A percentile compares a stretch with the other conserved stretches of the same genome.
Conservation (phyloP, 1,284 basidiomycete genomes). For the Melanopsichium pennsylvanicum region DNA sequence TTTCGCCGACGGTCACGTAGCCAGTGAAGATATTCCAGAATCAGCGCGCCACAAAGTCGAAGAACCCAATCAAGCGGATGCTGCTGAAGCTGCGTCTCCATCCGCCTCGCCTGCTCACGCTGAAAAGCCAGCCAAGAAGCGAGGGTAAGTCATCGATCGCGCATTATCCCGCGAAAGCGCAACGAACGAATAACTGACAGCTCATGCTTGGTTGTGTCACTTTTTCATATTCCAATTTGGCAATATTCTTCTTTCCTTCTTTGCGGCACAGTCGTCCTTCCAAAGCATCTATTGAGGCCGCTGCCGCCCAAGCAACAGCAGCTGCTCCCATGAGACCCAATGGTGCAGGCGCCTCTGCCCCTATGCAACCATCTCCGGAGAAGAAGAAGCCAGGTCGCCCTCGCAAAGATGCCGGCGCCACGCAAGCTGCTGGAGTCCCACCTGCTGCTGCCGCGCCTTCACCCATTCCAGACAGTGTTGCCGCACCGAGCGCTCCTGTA, state of each 20-base stretch:
- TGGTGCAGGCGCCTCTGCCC: not conserved
- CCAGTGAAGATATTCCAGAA: conserved; percentile 46
- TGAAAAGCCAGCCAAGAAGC: conserved; percentile 29
- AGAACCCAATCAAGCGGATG: not conserved
- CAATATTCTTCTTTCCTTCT: not conserved
- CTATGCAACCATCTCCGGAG: conserved; percentile 1
- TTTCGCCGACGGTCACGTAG: conserved; percentile 45
- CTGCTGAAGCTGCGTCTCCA: conserved; percentile 1
- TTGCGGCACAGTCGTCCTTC: conserved; percentile 24
- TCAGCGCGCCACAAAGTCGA: conserved; percentile 37
- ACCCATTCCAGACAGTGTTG: not conserved
- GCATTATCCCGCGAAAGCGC: too few species aligned
- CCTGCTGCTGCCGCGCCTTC: conserved; percentile 9
- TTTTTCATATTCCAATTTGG: too few species aligned
- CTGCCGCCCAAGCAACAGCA: conserved; percentile 4
- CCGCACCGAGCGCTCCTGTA: conserved; percentile 2
- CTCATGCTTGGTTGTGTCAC: not conserved
- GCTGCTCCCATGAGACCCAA: not conserved
- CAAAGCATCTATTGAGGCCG: conserved; percentile 13
- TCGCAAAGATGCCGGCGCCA: conserved; percentile 18
- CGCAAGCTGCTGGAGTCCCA: conserved; percentile 1
- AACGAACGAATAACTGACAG: not conserved
- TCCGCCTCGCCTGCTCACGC: not conserved
- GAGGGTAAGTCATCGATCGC: conserved; percentile 18
- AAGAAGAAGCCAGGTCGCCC: conserved; percentile 33